Percentiles rank a stretch among this genome's conserved stretches.
These are phyloP conservation scores for Diaporthe sp. DNA, from an alignment of 2,329 filamentous ascomycete genomes.

Conservation along the genomic window DNA sequence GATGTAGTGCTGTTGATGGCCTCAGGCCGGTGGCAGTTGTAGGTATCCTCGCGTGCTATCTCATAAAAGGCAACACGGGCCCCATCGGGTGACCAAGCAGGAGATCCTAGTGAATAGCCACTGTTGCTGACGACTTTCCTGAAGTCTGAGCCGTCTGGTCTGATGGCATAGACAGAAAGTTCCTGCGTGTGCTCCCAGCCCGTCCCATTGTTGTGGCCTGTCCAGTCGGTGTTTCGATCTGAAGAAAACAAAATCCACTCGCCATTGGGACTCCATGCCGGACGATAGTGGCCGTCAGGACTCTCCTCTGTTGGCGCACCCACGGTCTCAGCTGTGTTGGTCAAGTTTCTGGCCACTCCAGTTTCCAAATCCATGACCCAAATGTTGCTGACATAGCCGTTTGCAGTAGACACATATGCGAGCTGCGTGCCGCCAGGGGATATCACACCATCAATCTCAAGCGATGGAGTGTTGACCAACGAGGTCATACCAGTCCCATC, in stretches of 20 bases:
- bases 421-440: constrained; percentile 55
- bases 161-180: constrained; percentile 56
- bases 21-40: constrained; percentile 51
- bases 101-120: constrained; percentile 55
- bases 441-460: constrained; percentile 54
- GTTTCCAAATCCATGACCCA: constrained; percentile 56
- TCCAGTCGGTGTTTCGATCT: constrained; percentile 58
- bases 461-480: constrained; percentile 51
- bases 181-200: constrained; percentile 59
- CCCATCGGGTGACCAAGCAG: constrained; percentile 55
- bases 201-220: constrained; percentile 55
- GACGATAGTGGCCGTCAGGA: constrained; percentile 55
- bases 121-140: constrained; percentile 51
- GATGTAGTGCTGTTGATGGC: constrained; percentile 47
- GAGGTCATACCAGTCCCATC: constrained; percentile 54
- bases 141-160: constrained; percentile 54
- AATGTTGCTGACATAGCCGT: constrained; percentile 54
- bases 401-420: constrained; percentile 57
- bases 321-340: constrained; percentile 48
- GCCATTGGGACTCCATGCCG: constrained; percentile 57
- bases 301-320: constrained; percentile 35
- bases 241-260: constrained; percentile 58
- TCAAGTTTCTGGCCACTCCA: constrained; percentile 52
- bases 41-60: constrained; percentile 55
- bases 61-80: constrained; percentile 56